A percentile compares a stretch with the other conserved stretches of the same genome.
Conservation (phyloP, 2,329 filamentous ascomycete species). For the Colletotrichum spinosum region DNA sequence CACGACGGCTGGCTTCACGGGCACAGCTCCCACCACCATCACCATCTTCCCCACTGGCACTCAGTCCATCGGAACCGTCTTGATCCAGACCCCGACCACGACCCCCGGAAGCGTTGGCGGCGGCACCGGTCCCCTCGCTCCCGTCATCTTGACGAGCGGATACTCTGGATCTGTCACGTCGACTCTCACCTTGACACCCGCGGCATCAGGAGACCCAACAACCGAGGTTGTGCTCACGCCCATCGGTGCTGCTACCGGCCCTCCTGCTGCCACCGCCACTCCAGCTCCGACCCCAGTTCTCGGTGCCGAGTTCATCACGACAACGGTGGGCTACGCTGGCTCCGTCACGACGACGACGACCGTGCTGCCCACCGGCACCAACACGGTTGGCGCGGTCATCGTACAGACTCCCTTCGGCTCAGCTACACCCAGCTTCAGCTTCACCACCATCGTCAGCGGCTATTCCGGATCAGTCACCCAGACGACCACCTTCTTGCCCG, state of each 20-base stretch:
- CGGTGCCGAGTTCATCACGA: conserved; percentile 14
- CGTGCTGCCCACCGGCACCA: conserved; percentile 24
- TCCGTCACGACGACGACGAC: conserved; percentile 9
- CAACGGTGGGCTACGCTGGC: conserved; percentile 21
- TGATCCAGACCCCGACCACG: conserved; percentile 19
- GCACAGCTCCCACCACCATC: conserved; percentile 5
- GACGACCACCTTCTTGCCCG: conserved; percentile 11
- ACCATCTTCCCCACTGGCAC: conserved; percentile 16
- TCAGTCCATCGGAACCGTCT: conserved; percentile 6
- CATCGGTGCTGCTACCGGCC: neutral
- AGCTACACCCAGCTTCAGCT: neutral
- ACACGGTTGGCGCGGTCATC: conserved; percentile 26
- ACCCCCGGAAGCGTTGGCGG: conserved; percentile 4
- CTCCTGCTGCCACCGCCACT: neutral
- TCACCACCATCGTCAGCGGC: conserved; percentile 14
- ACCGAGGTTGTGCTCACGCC: conserved; percentile 31
- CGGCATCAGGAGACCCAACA: conserved; percentile 17
- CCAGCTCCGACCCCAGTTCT: neutral
- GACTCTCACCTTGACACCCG: conserved; percentile 25
- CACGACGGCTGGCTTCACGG: conserved; percentile 5
- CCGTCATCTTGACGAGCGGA: conserved; percentile 20
- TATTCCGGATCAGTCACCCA: neutral
- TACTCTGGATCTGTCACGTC: conserved; percentile 24
- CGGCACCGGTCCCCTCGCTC: neutral
- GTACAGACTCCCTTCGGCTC: conserved; percentile 12